Evolutionary conservation across 177 flowering plant species (phyloP).

Genomic region (Vitis hybrid): DNA sequence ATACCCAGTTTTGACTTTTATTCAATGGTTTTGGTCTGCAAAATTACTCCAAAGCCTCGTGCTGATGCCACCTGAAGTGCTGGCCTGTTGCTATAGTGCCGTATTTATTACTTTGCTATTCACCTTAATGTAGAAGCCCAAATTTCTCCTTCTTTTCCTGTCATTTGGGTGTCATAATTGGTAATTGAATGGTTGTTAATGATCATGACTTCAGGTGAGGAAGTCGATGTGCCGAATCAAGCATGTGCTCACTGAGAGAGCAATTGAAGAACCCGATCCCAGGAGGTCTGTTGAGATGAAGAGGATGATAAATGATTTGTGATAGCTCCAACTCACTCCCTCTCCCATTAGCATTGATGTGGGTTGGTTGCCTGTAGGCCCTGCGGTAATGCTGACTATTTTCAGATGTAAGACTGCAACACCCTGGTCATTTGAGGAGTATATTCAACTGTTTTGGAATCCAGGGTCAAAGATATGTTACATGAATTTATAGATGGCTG

Average conservation of each 20-base stretch:
- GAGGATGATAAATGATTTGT: conserved; percentile 82
- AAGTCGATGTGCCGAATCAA: conserved; percentile 97
- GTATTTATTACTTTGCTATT: too few relatives aligned
- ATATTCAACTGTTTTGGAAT: background rate
- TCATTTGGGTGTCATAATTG: background rate
- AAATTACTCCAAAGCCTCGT: too few relatives aligned
- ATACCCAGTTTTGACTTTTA: too few relatives aligned
- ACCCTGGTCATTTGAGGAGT: background rate
- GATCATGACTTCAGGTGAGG: conserved; percentile 61
- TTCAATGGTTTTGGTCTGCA: too few relatives aligned
- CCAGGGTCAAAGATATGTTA: too few relatives aligned
- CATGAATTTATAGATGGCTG: background rate
- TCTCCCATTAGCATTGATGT: background rate
- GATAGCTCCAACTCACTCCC: conserved; percentile 17
- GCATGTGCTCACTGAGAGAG: conserved; percentile 90
- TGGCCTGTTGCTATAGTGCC: too few relatives aligned
- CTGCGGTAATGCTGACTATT: background rate
- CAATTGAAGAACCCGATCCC: conserved; percentile 85
- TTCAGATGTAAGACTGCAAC: background rate
- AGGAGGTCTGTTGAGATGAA: conserved; percentile 94
- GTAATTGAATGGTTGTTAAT: background rate
- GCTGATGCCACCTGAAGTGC: too few relatives aligned
- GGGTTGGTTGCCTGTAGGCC: background rate
- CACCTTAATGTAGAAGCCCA: background rate
- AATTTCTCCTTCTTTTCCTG: background rate